A percentile compares a stretch with the other conserved stretches of the same genome.
Conservation (phyloP, 257 asterid species). For the Hygrophila difformis region DNA sequence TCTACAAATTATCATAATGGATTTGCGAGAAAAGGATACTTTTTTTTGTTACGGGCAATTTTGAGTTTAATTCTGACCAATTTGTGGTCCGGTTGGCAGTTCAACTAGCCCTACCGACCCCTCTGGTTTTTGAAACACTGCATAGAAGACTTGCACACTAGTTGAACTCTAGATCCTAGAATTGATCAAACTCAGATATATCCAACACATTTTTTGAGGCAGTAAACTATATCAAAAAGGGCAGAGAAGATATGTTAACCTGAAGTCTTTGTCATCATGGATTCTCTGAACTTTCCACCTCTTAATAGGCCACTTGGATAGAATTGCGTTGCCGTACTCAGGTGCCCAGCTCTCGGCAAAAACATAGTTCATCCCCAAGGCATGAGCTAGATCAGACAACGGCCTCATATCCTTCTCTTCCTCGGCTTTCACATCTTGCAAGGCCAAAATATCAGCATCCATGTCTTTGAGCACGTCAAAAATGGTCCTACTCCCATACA, state of each 20-base stretch:
- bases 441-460: slow-evolving; percentile 73
- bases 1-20: no score
- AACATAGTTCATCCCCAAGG: slow-evolving; percentile 84
- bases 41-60: no score
- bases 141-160: no score
- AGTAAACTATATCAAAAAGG: no score
- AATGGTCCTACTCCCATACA: slow-evolving; percentile 32
- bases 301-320: slow-evolving; percentile 89
- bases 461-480: slow-evolving; percentile 66
- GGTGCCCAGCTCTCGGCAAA: slow-evolving; percentile 99
- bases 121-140: no score
- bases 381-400: slow-evolving; percentile 73
- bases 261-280: slow-evolving; percentile 77
- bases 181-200: no score
- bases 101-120: no score
- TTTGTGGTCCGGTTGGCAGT: no score
- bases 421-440: slow-evolving; percentile 95
- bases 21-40: background rate
- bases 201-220: no score
- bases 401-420: slow-evolving; percentile 92
- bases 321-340: slow-evolving; percentile 81
- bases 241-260: slow-evolving; percentile 27
- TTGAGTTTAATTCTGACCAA: no score
- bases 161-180: no score
- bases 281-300: slow-evolving; percentile 74